Evolutionary conservation across 2,329 filamentous ascomycete species (phyloP).

Genomic region (Colletotrichum nymphaeae): DNA sequence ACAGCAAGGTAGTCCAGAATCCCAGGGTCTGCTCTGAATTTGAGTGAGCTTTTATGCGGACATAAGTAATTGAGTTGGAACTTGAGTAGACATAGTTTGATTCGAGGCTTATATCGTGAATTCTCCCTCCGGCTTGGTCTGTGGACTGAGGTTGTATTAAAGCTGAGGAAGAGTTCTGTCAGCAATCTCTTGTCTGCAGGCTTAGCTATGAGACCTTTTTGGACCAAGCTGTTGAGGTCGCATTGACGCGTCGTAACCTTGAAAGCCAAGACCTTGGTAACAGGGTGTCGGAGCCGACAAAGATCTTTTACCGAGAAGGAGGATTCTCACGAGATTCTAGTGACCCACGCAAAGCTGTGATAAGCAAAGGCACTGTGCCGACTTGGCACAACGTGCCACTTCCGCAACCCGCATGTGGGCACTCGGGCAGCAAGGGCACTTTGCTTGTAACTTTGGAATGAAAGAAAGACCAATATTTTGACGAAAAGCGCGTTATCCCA

Average conservation of each 20-base stretch:
- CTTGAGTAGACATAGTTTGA: background rate
- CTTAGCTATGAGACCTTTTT: background rate
- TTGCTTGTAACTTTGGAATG: background rate
- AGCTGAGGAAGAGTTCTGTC: background rate
- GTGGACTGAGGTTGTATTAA: background rate
- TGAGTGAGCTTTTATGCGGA: background rate
- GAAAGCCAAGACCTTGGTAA: background rate
- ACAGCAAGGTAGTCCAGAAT: background rate
- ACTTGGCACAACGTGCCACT: background rate
- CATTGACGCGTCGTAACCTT: background rate
- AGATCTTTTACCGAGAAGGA: background rate
- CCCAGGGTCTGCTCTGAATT: background rate
- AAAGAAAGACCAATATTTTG: too few species aligned
- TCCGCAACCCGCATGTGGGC: too few species aligned
- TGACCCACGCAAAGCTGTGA: background rate
- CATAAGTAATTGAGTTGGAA: background rate
- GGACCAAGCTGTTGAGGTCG: background rate
- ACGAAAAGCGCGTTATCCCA: too few species aligned
- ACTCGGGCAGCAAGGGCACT: too few species aligned
- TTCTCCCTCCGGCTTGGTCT: background rate
- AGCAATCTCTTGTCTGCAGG: background rate
- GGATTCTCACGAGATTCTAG: too few species aligned
- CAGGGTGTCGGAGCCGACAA: background rate
- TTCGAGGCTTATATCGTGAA: background rate
- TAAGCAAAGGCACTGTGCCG: slow-evolving; percentile 1